Percentiles rank a stretch among this genome's conserved stretches.
Conservation (phyloP, 2,329 filamentous ascomycete genomes). For the Beauveria caledonica region DNA sequence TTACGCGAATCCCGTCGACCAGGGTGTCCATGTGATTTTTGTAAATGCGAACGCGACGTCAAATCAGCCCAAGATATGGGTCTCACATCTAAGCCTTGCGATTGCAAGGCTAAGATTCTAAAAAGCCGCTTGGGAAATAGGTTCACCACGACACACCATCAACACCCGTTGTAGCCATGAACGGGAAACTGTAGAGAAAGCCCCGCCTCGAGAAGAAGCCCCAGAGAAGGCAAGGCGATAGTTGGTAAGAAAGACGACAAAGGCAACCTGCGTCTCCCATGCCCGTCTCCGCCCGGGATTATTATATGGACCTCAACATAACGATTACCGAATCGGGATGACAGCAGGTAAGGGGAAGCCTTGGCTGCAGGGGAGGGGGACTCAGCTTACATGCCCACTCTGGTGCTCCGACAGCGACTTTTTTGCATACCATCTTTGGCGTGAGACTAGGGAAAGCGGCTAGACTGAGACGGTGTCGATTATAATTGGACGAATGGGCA, state of each 20-base stretch:
- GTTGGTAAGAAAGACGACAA: no score
- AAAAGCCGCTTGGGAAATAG: not conserved
- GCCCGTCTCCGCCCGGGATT: not conserved
- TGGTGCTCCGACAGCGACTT: not conserved
- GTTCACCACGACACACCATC: not conserved
- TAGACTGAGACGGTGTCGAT: not conserved
- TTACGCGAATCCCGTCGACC: constrained; percentile 7
- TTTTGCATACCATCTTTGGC: not conserved
- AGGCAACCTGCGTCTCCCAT: not conserved
- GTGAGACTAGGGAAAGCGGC: not conserved
- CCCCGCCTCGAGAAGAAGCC: not conserved
- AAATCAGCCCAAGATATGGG: not conserved
- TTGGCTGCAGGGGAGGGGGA: not conserved
- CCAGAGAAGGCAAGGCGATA: not conserved
- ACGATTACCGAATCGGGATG: constrained; percentile 7
- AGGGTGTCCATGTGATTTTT: not conserved
- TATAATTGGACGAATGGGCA: not conserved
- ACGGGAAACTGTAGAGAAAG: not conserved
- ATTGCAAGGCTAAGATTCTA: not conserved
- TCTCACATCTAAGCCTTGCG: not conserved
- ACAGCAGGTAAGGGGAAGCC: not conserved
- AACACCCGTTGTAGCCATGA: not conserved
- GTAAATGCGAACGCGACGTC: constrained; percentile 3
- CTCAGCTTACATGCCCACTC: constrained; percentile 3
- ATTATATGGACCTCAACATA: constrained; percentile 2